Base-by-base conservation (phyloP, 2,329 filamentous ascomycete genomes). In the Clarireedia monteithiana region DNA sequence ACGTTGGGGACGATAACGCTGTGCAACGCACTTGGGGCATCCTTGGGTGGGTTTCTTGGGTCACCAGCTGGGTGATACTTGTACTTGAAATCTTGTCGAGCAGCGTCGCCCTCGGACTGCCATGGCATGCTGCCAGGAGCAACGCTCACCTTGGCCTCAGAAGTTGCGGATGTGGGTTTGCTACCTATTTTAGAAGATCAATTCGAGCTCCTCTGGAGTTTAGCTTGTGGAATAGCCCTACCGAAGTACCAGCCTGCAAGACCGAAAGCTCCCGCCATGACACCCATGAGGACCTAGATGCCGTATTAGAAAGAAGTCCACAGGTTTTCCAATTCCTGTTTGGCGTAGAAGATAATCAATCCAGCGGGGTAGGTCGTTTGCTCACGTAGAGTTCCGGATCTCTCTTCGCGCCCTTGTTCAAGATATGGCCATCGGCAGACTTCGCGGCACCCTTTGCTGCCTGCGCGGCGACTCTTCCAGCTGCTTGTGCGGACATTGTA, bases 1-100 rank as follows among this genome's bases (percentile, higher is more conserved):
- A 99, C 91, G 70, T 95, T 87, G 68, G 94, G 94, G 55, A 99
- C 80, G 71, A 99, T 86, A 66, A 96, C 91, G 63, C 88, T 88
- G 81, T 99, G 96, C 75, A 99, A 77, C 62, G 94, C 94, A 73
- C 89, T 95, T 64, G 94, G 94, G 60, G 94, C 94, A 69, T 96
- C 89, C 78, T 86, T 90, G 72, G 88, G 87, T 60, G 82, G 76
- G 69, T 85, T 79, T 74, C 70, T 84, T 69, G 80, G 75, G 75
- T 97, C 89, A 67, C 91, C 94, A 67, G 89, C 88, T 45, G 80
- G 64, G 54, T 80, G 76, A 69, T 79, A 81, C 59, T 84, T 74
- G 71, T 88, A 88, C 70, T 84, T 84, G 72, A 78, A 85, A 57
- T 76, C 64, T 45, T 73, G 69, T 59, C 75, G 64, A 23, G 62